These are phyloP conservation scores for Rhododendron mucronatum DNA, from an alignment of 148 eudicot genomes.

Conservation along the genomic window DNA sequence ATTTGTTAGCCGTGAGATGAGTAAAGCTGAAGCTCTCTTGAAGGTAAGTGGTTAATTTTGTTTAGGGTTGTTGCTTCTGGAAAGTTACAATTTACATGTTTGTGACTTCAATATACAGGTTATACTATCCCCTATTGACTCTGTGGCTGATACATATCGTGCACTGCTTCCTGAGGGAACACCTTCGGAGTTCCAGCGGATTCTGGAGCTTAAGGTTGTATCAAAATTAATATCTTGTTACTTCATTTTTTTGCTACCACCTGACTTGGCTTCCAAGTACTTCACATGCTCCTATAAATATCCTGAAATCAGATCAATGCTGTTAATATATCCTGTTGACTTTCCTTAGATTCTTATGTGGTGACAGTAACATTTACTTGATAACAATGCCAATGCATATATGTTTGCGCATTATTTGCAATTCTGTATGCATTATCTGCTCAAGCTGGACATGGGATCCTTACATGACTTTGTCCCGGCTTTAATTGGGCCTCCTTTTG, in stretches of 20 bases:
- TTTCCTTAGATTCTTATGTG: not conserved
- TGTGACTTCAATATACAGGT: conserved; percentile 48
- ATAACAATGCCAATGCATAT: not conserved
- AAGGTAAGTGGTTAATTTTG: conserved; percentile 41
- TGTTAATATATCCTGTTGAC: not conserved
- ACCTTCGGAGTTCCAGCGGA: conserved; percentile 80
- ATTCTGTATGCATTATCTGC: not conserved
- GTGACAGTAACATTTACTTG: not conserved
- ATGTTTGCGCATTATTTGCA: not conserved
- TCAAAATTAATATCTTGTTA: not conserved
- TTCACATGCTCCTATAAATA: not conserved
- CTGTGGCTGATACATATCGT: conserved; percentile 94
- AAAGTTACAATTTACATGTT: not conserved
- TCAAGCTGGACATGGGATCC: not conserved
- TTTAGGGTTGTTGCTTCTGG: not conserved
- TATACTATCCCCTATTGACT: conserved; percentile 87
- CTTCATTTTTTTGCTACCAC: not conserved
- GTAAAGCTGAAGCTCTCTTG: conserved; percentile 96
- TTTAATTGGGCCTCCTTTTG: not conserved
- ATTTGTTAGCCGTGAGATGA: conserved; percentile 92
- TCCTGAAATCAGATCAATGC: not conserved
- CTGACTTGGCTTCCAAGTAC: not conserved
- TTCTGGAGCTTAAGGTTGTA: conserved; percentile 85
- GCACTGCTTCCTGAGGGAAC: conserved; percentile 96
- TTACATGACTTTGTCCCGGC: not conserved